These are phyloP conservation scores for Coemansia sp. DNA, from an alignment of 192 early-diverging fungal species.

Conservation along the genomic window DNA sequence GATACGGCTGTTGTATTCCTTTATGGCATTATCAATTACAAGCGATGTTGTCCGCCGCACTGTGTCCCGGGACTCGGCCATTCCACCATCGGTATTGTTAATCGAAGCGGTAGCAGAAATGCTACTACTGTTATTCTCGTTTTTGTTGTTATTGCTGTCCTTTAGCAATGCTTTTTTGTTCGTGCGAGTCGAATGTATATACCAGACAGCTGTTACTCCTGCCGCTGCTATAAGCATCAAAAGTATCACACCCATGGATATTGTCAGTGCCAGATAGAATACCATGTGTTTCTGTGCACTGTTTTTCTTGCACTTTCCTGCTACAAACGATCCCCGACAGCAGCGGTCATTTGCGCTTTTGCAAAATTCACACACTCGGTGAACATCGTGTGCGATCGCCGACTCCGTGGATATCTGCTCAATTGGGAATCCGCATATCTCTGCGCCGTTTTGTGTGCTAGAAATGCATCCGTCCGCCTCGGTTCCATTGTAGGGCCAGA, in stretches of 20 bases:
- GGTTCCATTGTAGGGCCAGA: constrained; percentile 36
- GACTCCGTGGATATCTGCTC: background rate
- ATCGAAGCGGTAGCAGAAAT: background rate
- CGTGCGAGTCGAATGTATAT: background rate
- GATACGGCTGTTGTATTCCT: background rate
- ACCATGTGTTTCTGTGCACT: background rate
- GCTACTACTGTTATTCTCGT: background rate
- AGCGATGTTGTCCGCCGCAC: background rate
- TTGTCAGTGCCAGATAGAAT: constrained; percentile 12
- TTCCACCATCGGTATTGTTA: background rate
- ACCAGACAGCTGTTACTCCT: constrained; percentile 13
- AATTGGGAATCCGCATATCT: constrained; percentile 25
- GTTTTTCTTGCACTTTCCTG: constrained; percentile 3
- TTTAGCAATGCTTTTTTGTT: background rate
- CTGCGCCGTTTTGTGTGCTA: constrained; percentile 25
- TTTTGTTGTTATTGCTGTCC: too few relatives aligned
- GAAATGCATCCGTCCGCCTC: constrained; percentile 13
- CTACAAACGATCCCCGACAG: constrained; percentile 13
- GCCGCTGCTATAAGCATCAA: constrained; percentile 9
- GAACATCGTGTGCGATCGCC: background rate
- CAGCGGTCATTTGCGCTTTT: constrained; percentile 2
- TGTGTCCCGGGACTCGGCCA: background rate
- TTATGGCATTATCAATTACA: background rate
- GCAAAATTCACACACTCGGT: constrained; percentile 19
- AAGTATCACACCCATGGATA: constrained; percentile 11